Conservation (phyloP, 805 yeast species). For the Kuraishia ogatae region DNA sequence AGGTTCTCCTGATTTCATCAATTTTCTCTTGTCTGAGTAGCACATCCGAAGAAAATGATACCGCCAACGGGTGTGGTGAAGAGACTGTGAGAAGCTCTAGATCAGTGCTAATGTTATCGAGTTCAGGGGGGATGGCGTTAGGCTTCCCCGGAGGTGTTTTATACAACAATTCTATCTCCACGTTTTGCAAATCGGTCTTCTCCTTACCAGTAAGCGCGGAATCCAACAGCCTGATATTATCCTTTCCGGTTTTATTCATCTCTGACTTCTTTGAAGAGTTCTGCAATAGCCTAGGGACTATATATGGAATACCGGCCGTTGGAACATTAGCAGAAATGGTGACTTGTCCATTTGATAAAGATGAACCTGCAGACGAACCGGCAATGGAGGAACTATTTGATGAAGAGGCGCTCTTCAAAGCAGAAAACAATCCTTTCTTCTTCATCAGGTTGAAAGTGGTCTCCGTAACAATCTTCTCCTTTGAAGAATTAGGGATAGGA, state of each 20-base stretch:
- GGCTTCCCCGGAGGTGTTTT: not conserved
- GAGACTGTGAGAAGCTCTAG: not conserved
- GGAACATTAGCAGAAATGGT: slow-evolving; percentile 4
- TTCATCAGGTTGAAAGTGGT: slow-evolving; percentile 1
- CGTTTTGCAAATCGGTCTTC: slow-evolving; percentile 3
- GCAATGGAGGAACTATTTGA: not conserved
- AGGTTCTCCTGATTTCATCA: not conserved
- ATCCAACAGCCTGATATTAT: slow-evolving; percentile 3
- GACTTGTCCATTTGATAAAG: slow-evolving; percentile 1
- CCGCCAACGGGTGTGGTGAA: not conserved
- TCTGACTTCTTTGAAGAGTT: slow-evolving; percentile 1
- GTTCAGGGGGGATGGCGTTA: not conserved
- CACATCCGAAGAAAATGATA: not conserved
- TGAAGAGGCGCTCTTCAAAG: not conserved
- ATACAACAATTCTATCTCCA: slow-evolving; percentile 4
- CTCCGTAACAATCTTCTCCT: slow-evolving; percentile 3
- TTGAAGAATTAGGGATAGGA: slow-evolving; percentile 5
- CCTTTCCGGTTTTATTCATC: slow-evolving; percentile 1
- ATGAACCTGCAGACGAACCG: not conserved
- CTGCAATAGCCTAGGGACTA: slow-evolving; percentile 4
- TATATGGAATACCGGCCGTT: slow-evolving; percentile 7
- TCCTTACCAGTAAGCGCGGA: slow-evolving; percentile 4
- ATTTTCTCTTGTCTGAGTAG: not conserved
- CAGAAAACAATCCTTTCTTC: not conserved
- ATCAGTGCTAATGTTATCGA: not conserved